These are phyloP conservation scores for Cymbomonas tetramitiformis DNA, from an alignment of 139 green algal genomes.

Conservation along the genomic window DNA sequence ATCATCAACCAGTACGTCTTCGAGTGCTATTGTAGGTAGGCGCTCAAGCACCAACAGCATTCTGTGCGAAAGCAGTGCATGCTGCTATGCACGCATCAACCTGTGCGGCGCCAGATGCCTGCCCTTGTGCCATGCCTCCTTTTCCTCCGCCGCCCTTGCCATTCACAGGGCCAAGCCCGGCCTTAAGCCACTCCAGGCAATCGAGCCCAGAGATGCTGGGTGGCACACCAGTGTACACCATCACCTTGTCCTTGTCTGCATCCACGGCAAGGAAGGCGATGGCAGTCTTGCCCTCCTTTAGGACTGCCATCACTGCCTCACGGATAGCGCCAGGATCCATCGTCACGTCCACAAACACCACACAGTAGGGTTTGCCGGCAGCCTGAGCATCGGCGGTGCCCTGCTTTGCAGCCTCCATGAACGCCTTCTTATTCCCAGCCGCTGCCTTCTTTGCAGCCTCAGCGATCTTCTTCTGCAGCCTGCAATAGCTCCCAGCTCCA, in stretches of 20 bases:
- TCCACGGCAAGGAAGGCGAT: constrained; percentile 49
- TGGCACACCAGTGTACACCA: constrained; percentile 56
- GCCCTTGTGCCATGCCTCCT: constrained; percentile 57
- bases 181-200: constrained; percentile 58
- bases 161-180: constrained; percentile 39
- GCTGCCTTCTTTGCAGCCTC: constrained; percentile 55
- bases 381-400: constrained; percentile 9
- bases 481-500: no score
- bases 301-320: constrained; percentile 20
- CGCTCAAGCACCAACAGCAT: no score
- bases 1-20: no score
- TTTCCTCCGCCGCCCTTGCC: constrained; percentile 80
- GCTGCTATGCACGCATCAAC: not conserved
- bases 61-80: not conserved
- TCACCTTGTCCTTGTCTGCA: constrained; percentile 50
- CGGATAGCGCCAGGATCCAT: constrained; percentile 52
- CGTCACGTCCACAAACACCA: constrained; percentile 38
- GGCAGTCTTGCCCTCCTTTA: constrained; percentile 29
- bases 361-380: constrained; percentile 9
- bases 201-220: constrained; percentile 38
- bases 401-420: constrained; percentile 31
- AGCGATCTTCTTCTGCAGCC: constrained; percentile 45
- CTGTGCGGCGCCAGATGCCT: constrained; percentile 33
- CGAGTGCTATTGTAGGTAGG: no score
- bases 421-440: constrained; percentile 51